Evolutionary conservation across 2,329 filamentous ascomycete genomes (phyloP).

Genomic region (Fusarium mundagurra): DNA sequence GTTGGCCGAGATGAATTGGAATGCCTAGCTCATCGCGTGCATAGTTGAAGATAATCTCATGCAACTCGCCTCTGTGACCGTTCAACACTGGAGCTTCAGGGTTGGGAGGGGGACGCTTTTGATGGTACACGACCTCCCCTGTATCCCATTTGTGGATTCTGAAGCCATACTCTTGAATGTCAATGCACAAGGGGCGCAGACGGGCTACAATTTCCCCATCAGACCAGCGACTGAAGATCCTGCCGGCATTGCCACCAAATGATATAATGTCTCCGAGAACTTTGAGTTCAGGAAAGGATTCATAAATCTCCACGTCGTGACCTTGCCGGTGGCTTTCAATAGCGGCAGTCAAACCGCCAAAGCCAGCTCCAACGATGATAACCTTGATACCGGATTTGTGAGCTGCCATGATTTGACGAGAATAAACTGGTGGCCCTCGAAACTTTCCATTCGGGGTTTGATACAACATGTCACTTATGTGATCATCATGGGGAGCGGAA

Average conservation of each 20-base stretch:
- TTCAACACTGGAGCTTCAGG: constrained; percentile 31
- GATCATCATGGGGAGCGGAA: background rate
- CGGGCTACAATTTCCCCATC: constrained; percentile 53
- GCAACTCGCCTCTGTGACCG: constrained; percentile 28
- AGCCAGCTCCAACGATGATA: constrained; percentile 33
- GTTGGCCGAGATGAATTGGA: constrained; percentile 19
- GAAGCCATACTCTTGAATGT: constrained; percentile 57
- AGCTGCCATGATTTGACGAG: background rate
- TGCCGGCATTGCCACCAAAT: constrained; percentile 32
- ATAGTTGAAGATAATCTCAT: constrained; percentile 30
- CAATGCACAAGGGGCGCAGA: constrained; percentile 33
- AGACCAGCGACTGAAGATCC: constrained; percentile 69
- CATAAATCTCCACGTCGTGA: constrained; percentile 24
- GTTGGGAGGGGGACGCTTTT: constrained; percentile 49
- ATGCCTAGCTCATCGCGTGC: constrained; percentile 24
- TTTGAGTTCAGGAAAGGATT: constrained; percentile 57
- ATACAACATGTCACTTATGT: background rate
- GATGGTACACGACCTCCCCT: constrained; percentile 66
- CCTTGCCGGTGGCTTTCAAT: constrained; percentile 31
- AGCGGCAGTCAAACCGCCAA: constrained; percentile 29
- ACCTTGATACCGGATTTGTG: constrained; percentile 27
- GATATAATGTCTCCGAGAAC: constrained; percentile 55
- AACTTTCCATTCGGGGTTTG: fast-evolving
- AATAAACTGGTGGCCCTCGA: background rate
- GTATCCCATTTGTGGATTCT: constrained; percentile 31